phyloP scores from a whole-genome alignment of 768 basidiomycete genomes.

The Xanthoconium purpureum region DNA sequence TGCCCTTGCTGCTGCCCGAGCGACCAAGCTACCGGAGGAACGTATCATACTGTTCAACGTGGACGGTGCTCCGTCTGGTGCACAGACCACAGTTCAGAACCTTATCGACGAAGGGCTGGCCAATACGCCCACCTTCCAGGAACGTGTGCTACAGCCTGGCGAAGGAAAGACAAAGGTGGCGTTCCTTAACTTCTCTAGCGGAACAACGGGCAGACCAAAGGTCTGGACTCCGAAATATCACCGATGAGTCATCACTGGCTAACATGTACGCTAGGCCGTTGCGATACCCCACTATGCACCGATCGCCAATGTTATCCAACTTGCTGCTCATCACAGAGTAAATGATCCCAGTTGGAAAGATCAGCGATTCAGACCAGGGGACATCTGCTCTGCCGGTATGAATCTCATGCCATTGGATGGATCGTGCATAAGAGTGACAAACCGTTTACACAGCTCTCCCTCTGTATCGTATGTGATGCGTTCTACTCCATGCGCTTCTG shows the following conservation, averaged over 20 bases:
- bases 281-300: conserved; percentile 58
- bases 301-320: conserved; percentile 62
- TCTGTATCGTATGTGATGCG: conserved; percentile 49
- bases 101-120: conserved; percentile 49
- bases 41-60: conserved; percentile 43
- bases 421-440: not conserved
- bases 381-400: conserved; percentile 57
- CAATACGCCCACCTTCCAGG: conserved; percentile 39
- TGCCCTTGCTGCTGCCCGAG: conserved; percentile 44
- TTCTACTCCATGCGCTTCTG: not conserved
- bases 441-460: conserved; percentile 46
- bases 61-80: conserved; percentile 4
- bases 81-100: conserved; percentile 40
- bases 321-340: conserved; percentile 51
- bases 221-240: conserved; percentile 27
- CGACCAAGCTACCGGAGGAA: conserved; percentile 40
- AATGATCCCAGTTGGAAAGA: conserved; percentile 45
- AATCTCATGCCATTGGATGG: not conserved
- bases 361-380: conserved; percentile 56
- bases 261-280: conserved; percentile 41
- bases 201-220: conserved; percentile 75
- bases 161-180: conserved; percentile 71
- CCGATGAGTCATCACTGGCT: not conserved
- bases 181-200: conserved; percentile 70
- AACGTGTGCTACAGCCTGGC: conserved; percentile 49